Base-by-base conservation (phyloP, 768 basidiomycete species). In the Leccinum subgranulosum region DNA sequence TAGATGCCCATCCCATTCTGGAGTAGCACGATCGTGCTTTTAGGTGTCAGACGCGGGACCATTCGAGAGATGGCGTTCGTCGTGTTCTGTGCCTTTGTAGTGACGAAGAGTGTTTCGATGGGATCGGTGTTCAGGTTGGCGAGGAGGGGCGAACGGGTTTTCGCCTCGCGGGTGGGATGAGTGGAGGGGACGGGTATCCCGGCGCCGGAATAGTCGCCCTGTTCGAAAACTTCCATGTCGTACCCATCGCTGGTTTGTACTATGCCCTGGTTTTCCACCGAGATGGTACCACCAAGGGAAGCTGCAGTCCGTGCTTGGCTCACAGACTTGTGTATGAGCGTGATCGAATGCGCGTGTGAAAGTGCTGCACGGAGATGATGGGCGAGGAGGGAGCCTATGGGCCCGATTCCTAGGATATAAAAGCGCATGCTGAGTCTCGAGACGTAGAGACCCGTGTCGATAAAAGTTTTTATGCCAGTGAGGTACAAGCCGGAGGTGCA, bases 1-100 rank as follows among this genome's bases (percentile, higher is more conserved):
- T 93, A 91, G 9, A 95, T 75, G 11, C 94, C 96, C 86, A 97
- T 90, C 25, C 96, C 96, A 69, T 96, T 96, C 67, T 96, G 92
- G 53, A 98, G 73, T n/a, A 99, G 81, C 3, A 96, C 90, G 61
- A 98, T 85, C 34, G 94, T 96, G 46, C 87, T 89, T 51, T 81
- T 71, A 0, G 79, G 68, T 4, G 80, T 77, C 19, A 98, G 73
- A 17, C 93, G 83, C 12, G 82, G 83, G 17, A 81, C 73, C 55
- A 98, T 81, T 0, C 71, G 66, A 17, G 73, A 70, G 34, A 99
- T 62, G 4, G 88, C 84, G 3, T 70, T 66, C 4, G 86, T 51
- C 4, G 88, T 89, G 9, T 80, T 76, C 15, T 85, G 79, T 1
- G 92, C 88, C 70, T 95, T 96, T 54, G 90, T 83, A 43, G 91